A percentile compares a stretch with the other conserved stretches of the same genome.
These are phyloP conservation scores for Chenopodium quinoa DNA, from an alignment of 148 eudicot species.

Conservation along the genomic window DNA sequence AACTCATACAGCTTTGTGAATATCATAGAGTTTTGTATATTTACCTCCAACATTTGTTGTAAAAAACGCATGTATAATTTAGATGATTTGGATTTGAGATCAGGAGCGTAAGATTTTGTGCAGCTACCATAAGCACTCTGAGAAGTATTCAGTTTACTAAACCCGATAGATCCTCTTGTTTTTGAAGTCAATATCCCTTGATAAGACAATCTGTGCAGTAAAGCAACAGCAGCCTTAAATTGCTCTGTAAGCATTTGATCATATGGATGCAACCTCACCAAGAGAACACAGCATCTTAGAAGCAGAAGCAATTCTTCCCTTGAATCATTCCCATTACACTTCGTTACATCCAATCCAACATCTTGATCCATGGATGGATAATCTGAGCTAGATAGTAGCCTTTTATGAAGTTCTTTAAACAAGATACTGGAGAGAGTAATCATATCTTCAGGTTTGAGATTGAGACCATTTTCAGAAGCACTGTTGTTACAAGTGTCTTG, in stretches of 20 bases:
- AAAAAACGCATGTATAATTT: constrained; percentile 25
- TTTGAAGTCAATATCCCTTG: constrained; percentile 18
- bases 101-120: constrained; percentile 31
- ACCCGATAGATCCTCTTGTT: too few relatives aligned
- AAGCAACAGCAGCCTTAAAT: constrained; percentile 38
- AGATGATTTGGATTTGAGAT: constrained; percentile 39
- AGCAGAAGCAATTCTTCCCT: constrained; percentile 48
- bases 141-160: neutral
- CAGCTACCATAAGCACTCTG: constrained; percentile 24
- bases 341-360: constrained; percentile 23
- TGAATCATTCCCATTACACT: constrained; percentile 19
- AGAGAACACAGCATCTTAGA: constrained; percentile 64
- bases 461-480: constrained; percentile 23
- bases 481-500: neutral
- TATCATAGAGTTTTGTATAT: neutral
- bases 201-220: constrained; percentile 39
- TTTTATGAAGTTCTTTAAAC: constrained; percentile 41
- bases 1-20: neutral
- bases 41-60: constrained; percentile 67
- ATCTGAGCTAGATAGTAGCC: constrained; percentile 29
- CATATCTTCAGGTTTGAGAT: constrained; percentile 34
- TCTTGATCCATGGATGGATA: constrained; percentile 23
- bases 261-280: constrained; percentile 38
- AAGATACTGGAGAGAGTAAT: constrained; percentile 36
- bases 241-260: constrained; percentile 41